Evolutionary conservation across 139 green algal species (phyloP).

Genomic region (Haematococcus lacustris): DNA sequence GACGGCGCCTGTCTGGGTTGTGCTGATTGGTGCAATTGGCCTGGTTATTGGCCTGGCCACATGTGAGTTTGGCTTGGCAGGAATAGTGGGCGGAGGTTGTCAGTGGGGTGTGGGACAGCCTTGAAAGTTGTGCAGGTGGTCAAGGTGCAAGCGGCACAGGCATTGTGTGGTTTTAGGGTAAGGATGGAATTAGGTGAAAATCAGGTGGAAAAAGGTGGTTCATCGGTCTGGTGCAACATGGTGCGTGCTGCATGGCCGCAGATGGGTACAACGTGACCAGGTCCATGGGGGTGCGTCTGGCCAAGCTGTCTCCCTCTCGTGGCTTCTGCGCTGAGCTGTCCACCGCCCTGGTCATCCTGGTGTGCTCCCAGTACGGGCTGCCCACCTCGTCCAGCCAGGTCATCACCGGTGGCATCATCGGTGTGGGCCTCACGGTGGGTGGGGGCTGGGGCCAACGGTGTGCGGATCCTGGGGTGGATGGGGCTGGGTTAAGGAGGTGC

Average conservation of each 20-base stretch:
- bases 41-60: slow-evolving; percentile 48
- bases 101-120: not conserved
- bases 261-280: slow-evolving; percentile 48
- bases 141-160: too few species aligned
- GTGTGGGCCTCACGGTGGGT: too few species aligned
- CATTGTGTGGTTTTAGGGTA: not conserved
- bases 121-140: too few species aligned
- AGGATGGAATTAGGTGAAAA: slow-evolving; percentile 4
- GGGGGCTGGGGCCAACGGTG: too few species aligned
- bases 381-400: too few species aligned
- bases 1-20: slow-evolving; percentile 34
- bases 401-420: too few species aligned
- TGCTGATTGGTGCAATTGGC: slow-evolving; percentile 29
- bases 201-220: not conserved
- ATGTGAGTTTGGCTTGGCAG: slow-evolving; percentile 44
- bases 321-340: slow-evolving; percentile 58
- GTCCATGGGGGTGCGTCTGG: slow-evolving; percentile 47
- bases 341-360: slow-evolving; percentile 49
- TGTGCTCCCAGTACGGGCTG: not conserved
- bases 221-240: too few species aligned
- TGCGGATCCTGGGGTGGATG: too few species aligned
- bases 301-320: slow-evolving; percentile 50
- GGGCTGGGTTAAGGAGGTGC: too few species aligned
- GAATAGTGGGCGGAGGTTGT: not conserved
- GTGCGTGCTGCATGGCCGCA: not conserved